phyloP scores from a whole-genome alignment of 2,329 filamentous ascomycete genomes.

The Cladophialophora yegresii region DNA sequence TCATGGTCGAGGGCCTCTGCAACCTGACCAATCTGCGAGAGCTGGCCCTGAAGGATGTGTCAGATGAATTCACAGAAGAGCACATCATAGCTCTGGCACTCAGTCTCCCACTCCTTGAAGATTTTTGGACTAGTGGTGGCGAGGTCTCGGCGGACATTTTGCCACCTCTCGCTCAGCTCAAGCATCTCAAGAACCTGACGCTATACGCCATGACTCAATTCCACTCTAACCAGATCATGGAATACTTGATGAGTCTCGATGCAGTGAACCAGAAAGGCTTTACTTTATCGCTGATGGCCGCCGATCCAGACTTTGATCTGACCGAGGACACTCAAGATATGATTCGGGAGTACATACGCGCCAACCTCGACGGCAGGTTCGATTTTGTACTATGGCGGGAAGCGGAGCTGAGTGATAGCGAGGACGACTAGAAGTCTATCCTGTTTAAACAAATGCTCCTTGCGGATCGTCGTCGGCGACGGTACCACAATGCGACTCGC shows the following conservation, averaged over 20 bases:
- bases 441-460: neutral
- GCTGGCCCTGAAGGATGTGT: slow-evolving; percentile 42
- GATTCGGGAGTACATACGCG: slow-evolving; percentile 38
- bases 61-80: slow-evolving; percentile 40
- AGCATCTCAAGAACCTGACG: slow-evolving; percentile 37
- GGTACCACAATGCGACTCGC: neutral
- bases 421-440: slow-evolving; percentile 27
- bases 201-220: slow-evolving; percentile 43
- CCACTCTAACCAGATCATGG: slow-evolving; percentile 39
- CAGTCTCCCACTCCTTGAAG: slow-evolving; percentile 40
- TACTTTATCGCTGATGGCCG: slow-evolving; percentile 39
- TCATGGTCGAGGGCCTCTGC: slow-evolving; percentile 40
- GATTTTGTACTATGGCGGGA: slow-evolving; percentile 37
- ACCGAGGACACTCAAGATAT: slow-evolving; percentile 38
- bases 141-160: slow-evolving; percentile 40
- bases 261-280: slow-evolving; percentile 39
- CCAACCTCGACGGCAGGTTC: slow-evolving; percentile 34
- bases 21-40: slow-evolving; percentile 39
- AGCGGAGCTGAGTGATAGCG: slow-evolving; percentile 34
- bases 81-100: slow-evolving; percentile 39
- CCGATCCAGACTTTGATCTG: slow-evolving; percentile 33
- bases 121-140: slow-evolving; percentile 41
- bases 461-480: neutral
- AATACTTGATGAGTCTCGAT: slow-evolving; percentile 40
- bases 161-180: slow-evolving; percentile 38